phyloP scores from a whole-genome alignment of 2,329 filamentous ascomycete genomes.

The Zymoseptoria ardabiliae region DNA sequence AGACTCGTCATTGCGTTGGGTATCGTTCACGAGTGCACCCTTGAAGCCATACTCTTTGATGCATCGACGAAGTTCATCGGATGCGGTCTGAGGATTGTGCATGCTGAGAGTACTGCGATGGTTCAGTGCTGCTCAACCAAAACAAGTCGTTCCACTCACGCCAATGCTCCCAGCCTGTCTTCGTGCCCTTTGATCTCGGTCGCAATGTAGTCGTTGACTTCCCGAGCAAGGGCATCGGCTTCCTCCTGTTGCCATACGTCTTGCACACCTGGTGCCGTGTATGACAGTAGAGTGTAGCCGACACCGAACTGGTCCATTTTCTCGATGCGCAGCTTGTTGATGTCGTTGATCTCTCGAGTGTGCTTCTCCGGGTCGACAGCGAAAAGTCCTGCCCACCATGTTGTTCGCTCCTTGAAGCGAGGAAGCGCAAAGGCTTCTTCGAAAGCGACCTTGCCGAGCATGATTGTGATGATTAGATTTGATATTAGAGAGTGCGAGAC shows the following conservation, averaged over 20 bases:
- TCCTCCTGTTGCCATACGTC: constrained; percentile 40
- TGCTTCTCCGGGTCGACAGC: constrained; percentile 53
- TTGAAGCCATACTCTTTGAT: constrained; percentile 42
- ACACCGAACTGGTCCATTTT: constrained; percentile 41
- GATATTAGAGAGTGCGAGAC: background rate
- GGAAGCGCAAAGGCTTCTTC: constrained; percentile 58
- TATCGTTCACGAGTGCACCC: constrained; percentile 30
- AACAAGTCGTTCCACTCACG: constrained; percentile 16
- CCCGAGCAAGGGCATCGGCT: constrained; percentile 38
- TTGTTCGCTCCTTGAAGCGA: constrained; percentile 50
- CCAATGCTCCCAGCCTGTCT: constrained; percentile 41
- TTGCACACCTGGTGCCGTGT: constrained; percentile 44
- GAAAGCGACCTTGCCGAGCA: constrained; percentile 55
- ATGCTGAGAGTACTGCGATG: constrained; percentile 26
- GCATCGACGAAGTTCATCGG: constrained; percentile 45
- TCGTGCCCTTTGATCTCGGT: constrained; percentile 36
- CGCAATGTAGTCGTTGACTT: constrained; percentile 43
- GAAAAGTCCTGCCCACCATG: constrained; percentile 56
- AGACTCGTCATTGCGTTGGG: constrained; percentile 50
- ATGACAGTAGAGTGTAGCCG: constrained; percentile 42
- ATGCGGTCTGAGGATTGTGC: constrained; percentile 48
- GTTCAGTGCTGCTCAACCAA: background rate
- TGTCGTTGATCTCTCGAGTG: constrained; percentile 46
- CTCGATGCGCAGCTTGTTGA: constrained; percentile 37
- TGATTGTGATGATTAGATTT: constrained; percentile 20